Conservation (phyloP, 1,284 basidiomycete genomes). For the Nidula niveotomentosa region DNA sequence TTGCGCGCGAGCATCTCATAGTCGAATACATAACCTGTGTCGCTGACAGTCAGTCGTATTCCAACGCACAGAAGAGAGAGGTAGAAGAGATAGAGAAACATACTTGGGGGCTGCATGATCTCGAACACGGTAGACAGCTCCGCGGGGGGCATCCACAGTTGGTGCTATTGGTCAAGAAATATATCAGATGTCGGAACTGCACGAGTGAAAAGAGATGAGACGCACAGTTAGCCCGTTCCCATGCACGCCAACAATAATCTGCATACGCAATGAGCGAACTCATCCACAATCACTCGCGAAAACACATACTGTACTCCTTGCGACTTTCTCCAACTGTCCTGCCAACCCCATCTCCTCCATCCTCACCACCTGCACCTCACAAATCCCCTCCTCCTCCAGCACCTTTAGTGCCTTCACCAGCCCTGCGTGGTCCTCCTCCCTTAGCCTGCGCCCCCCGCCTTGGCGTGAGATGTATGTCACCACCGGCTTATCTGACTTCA, state of each 20-base stretch:
- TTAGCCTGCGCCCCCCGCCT: conserved; percentile 26
- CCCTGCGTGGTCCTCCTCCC: conserved; percentile 25
- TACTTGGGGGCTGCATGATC: conserved; percentile 32
- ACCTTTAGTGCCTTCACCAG: conserved; percentile 27
- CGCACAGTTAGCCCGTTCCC: conserved; percentile 42
- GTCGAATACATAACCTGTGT: conserved; percentile 38
- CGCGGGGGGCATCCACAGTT: conserved; percentile 40
- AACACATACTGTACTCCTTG: conserved; percentile 32
- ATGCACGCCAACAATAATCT: conserved; percentile 40
- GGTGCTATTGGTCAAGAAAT: conserved; percentile 25
- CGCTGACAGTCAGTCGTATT: conserved; percentile 7
- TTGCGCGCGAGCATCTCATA: conserved; percentile 40
- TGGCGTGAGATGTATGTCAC: conserved; percentile 42
- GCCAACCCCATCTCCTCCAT: conserved; percentile 32
- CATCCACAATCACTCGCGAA: neutral
- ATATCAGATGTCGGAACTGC: neutral
- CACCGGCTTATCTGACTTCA: conserved; percentile 20
- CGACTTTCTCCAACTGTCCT: conserved; percentile 33
- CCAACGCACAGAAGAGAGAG: neutral
- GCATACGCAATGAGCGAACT: neutral
- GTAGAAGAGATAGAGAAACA: conserved; percentile 3
- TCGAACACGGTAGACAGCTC: conserved; percentile 36
- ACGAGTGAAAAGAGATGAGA: conserved; percentile 4
- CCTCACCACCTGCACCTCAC: conserved; percentile 28
- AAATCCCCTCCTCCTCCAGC: conserved; percentile 30